Evolutionary conservation across 2,329 filamentous ascomycete genomes (phyloP).

Genomic region (Paraconiothyrium sp.): DNA sequence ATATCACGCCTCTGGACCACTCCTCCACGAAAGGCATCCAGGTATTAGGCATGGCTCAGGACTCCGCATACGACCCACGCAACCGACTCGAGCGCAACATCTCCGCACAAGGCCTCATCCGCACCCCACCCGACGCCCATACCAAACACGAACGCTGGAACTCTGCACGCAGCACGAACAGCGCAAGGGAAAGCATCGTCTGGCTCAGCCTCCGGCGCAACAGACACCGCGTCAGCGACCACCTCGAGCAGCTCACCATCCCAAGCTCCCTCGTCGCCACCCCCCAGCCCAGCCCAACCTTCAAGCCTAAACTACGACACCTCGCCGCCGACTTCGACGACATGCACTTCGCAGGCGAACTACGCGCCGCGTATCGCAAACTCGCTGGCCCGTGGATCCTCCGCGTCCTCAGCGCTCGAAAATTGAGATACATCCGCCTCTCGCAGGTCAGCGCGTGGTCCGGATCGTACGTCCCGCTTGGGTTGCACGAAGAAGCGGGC

Average conservation of each 20-base stretch:
- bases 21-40: constrained; percentile 34
- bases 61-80: constrained; percentile 25
- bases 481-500: background rate
- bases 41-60: constrained; percentile 30
- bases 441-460: constrained; percentile 30
- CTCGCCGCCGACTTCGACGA: constrained; percentile 39
- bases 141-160: background rate
- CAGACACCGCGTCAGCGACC: background rate
- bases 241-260: constrained; percentile 24
- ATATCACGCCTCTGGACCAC: constrained; percentile 18
- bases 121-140: constrained; percentile 3
- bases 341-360: constrained; percentile 30
- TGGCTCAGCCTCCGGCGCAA: constrained; percentile 28
- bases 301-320: background rate
- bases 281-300: background rate
- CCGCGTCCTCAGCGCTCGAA: constrained; percentile 32
- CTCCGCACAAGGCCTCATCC: constrained; percentile 30
- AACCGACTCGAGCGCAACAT: constrained; percentile 32
- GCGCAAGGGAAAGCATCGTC: constrained; percentile 22
- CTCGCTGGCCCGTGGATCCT: constrained; percentile 36
- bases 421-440: constrained; percentile 31
- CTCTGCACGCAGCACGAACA: constrained; percentile 9
- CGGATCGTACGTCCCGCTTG: constrained; percentile 11
- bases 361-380: constrained; percentile 26
- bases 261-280: constrained; percentile 26